Conservation (phyloP, 2,329 filamentous ascomycete species). For the Alternaria tenuissima region DNA sequence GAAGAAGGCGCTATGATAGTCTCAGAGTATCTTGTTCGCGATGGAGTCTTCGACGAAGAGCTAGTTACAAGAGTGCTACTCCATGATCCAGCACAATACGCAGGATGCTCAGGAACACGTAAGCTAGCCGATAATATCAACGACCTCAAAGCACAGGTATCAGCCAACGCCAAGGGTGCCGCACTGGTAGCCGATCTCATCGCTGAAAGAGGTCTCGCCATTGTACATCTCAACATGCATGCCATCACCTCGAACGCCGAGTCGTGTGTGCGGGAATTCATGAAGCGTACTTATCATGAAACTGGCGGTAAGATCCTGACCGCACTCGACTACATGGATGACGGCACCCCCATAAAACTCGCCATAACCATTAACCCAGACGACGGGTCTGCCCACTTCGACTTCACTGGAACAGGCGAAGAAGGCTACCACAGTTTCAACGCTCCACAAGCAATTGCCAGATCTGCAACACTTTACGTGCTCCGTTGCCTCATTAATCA, state of each 20-base stretch:
- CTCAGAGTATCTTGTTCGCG: conserved; percentile 49
- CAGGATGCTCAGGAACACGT: conserved; percentile 44
- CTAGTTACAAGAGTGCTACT: not conserved
- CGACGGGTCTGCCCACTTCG: conserved; percentile 41
- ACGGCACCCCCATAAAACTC: not conserved
- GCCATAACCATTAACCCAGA: not conserved
- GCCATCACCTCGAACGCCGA: not conserved
- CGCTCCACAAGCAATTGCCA: conserved; percentile 50
- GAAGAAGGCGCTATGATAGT: conserved; percentile 59
- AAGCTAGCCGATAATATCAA: conserved; percentile 46
- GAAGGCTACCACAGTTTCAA: conserved; percentile 50
- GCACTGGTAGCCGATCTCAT: conserved; percentile 48
- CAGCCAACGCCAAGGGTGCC: conserved; percentile 48
- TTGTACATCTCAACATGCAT: not conserved
- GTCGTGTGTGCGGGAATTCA: not conserved
- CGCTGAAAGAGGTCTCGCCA: conserved; percentile 35
- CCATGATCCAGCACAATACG: conserved; percentile 37
- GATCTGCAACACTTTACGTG: conserved; percentile 42
- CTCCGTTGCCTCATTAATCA: conserved; percentile 41
- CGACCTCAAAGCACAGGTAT: conserved; percentile 49
- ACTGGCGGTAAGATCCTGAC: not conserved
- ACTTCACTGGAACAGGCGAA: conserved; percentile 53
- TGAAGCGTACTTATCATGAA: not conserved
- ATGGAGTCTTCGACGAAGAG: conserved; percentile 25
- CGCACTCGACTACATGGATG: not conserved